Conservation (phyloP, 441 rosid genomes). For the Aleurites moluccanus region DNA sequence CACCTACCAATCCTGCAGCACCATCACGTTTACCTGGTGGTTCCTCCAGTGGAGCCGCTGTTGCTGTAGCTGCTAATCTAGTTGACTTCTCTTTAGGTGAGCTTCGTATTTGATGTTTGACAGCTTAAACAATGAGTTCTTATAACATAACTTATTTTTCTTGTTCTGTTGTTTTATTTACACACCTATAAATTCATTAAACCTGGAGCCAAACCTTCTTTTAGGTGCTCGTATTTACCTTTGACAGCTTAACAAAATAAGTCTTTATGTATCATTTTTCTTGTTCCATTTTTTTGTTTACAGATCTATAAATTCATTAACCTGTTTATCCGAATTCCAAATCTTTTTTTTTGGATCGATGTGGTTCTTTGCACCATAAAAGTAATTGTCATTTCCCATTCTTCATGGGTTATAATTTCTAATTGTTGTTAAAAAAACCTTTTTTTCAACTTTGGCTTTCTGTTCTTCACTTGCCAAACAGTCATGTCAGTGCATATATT, state of each 20-base stretch:
- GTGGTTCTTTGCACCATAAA: too few relatives aligned
- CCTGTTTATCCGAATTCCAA: background rate
- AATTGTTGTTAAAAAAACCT: background rate
- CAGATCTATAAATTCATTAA: background rate
- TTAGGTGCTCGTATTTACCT: background rate
- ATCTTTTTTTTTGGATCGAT: background rate
- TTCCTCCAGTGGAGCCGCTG: constrained; percentile 96
- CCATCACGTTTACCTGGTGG: constrained; percentile 80
- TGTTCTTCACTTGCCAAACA: too few relatives aligned
- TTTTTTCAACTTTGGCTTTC: background rate
- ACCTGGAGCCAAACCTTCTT: background rate
- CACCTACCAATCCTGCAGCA: constrained; percentile 85
- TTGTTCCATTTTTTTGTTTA: background rate
- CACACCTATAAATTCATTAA: background rate
- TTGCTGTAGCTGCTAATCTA: constrained; percentile 81
- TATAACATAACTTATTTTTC: background rate
- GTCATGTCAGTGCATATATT: background rate
- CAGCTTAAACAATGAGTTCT: background rate
- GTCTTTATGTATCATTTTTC: background rate
- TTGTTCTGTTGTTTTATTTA: background rate
- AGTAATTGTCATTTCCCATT: too few relatives aligned
- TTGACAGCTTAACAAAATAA: background rate
- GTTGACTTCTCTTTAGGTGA: constrained; percentile 86
- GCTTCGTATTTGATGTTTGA: constrained; percentile 5
- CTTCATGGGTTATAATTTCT: background rate